Conservation (phyloP, 148 eudicot species). For the Nepenthes gracilis region DNA sequence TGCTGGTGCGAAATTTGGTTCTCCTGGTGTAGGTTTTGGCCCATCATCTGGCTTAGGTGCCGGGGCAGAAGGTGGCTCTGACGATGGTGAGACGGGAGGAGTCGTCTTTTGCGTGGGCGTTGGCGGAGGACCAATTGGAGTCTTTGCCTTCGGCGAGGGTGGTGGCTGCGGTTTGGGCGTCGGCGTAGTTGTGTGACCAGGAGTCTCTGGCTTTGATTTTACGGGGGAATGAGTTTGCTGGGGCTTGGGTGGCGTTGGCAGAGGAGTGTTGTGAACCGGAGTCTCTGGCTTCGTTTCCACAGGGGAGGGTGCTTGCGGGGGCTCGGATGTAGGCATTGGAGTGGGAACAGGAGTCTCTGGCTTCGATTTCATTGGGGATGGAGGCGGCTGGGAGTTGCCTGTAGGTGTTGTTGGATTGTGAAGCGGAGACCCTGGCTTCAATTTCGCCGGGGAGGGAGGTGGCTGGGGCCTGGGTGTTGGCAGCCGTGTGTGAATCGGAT, state of each 20-base stretch:
- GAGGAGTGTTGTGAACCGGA: too few relatives aligned
- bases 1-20: slow-evolving; percentile 5
- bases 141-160: neutral
- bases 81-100: neutral
- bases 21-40: neutral
- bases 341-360: too few relatives aligned
- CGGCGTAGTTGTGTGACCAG: too few relatives aligned
- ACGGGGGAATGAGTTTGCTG: too few relatives aligned
- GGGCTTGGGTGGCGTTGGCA: too few relatives aligned
- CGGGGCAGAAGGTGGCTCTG: neutral
- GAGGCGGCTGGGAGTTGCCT: slow-evolving; percentile 4
- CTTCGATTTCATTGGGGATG: neutral
- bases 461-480: neutral
- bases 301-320: too few relatives aligned
- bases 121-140: neutral
- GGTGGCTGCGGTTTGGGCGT: too few relatives aligned
- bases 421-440: neutral
- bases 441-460: neutral
- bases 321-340: too few relatives aligned
- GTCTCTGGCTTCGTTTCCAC: too few relatives aligned
- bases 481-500: neutral
- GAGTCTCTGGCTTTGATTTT: too few relatives aligned
- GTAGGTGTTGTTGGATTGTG: neutral
- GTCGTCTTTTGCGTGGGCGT: neutral
- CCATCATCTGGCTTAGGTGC: neutral